Percentiles rank a stretch among this genome's conserved stretches.
Evolutionary conservation across 2,329 filamentous ascomycete genomes (phyloP).

Genomic region (Stagonosporopsis tanaceti): DNA sequence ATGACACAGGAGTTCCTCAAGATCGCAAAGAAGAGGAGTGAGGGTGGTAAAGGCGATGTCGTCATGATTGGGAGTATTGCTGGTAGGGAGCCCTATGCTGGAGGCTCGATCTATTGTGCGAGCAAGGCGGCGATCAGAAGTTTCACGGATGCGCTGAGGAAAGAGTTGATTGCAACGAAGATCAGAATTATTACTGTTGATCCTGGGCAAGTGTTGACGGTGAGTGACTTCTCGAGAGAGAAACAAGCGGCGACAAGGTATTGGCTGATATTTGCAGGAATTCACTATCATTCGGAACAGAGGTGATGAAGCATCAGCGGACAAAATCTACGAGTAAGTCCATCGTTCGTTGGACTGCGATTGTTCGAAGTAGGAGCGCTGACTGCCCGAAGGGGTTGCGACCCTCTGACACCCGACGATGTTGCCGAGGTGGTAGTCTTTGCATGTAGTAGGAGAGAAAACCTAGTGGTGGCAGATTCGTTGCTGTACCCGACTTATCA

Average conservation of each 20-base stretch:
- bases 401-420: slow-evolving; percentile 84
- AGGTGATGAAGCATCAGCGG: slow-evolving; percentile 84
- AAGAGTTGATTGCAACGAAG: slow-evolving; percentile 78
- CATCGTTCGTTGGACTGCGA: neutral
- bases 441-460: slow-evolving; percentile 78
- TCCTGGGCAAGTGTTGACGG: slow-evolving; percentile 87
- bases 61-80: slow-evolving; percentile 93
- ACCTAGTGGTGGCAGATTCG: slow-evolving; percentile 85
- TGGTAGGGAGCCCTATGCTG: slow-evolving; percentile 80
- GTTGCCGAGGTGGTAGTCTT: slow-evolving; percentile 92
- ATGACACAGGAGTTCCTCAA: slow-evolving; percentile 90
- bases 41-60: slow-evolving; percentile 85
- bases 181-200: slow-evolving; percentile 87
- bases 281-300: slow-evolving; percentile 86
- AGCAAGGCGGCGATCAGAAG: slow-evolving; percentile 86
- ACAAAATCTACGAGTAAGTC: slow-evolving; percentile 76
- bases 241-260: neutral
- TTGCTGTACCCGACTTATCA: slow-evolving; percentile 86
- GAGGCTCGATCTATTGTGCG: slow-evolving; percentile 81
- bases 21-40: slow-evolving; percentile 72
- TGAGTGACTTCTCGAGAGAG: slow-evolving; percentile 7
- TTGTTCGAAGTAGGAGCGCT: neutral
- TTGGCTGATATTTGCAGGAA: slow-evolving; percentile 55
- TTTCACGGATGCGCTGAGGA: slow-evolving; percentile 81
- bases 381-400: slow-evolving; percentile 54